Conservation (phyloP, 345 rosid genomes). For the Aethionema arabicum region DNA sequence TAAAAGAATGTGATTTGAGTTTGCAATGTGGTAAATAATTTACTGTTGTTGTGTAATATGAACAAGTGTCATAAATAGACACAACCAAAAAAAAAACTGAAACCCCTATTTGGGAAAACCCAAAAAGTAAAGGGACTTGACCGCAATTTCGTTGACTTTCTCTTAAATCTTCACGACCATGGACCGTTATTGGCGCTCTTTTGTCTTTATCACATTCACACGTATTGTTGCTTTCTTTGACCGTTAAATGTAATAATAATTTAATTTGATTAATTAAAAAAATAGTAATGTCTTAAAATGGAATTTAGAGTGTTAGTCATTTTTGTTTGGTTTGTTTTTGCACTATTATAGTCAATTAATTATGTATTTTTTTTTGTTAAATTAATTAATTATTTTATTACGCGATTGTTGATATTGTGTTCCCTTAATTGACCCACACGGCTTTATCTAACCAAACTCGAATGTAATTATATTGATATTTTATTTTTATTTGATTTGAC, state of each 20-base stretch:
- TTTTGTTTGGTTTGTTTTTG: background rate
- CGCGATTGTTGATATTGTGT: no score
- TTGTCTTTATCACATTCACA: constrained; percentile 1
- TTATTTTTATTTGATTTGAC: constrained; percentile 21
- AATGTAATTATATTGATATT: background rate
- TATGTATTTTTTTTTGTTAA: no score
- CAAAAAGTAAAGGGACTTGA: constrained; percentile 29
- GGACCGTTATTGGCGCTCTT: constrained; percentile 28
- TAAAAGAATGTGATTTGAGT: background rate
- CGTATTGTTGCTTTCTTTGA: constrained; percentile 38
- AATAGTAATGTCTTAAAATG: constrained; percentile 6
- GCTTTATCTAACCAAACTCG: constrained; percentile 27
- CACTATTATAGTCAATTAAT: constrained; percentile 10
- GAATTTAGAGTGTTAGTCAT: background rate
- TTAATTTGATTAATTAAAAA: background rate
- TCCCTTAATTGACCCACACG: constrained; percentile 16
- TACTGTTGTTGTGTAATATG: background rate
- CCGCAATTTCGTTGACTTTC: constrained; percentile 31
- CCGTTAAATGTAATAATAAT: constrained; percentile 15
- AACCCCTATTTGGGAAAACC: constrained; percentile 9
- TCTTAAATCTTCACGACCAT: constrained; percentile 25
- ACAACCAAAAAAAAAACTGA: constrained; percentile 2
- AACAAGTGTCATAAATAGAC: constrained; percentile 16
- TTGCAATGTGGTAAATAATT: constrained; percentile 19
- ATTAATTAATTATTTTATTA: no score